Base-by-base conservation (phyloP, 2,329 filamentous ascomycete species). In the Botrytis galanthina region DNA sequence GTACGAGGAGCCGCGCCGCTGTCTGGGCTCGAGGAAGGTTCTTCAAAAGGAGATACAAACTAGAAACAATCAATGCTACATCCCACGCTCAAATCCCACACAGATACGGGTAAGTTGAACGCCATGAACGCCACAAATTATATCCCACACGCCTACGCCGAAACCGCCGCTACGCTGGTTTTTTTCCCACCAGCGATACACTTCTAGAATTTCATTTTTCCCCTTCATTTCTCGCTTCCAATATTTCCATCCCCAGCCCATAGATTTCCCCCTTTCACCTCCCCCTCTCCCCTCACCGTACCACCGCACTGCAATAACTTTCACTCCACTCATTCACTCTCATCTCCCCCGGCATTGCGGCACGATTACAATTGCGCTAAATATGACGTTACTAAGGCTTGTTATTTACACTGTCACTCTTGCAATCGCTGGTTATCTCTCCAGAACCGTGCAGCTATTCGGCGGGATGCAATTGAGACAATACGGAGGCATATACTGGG, bases 371-470 rank as follows among this genome's bases (percentile, higher is more conserved):
- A 44, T 72, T n/a, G 62, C 70, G 48, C 70, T 72, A 72, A 39
- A 68, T 60, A 72, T 72, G 70, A 68, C 70, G 70, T 72, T 72
- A 68, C 70, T 22, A 68, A 59, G 61, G 48, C 46, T 35, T 48
- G 16, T 20, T 57, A 39, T 39, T 59, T 46, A 62, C 42, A 39
- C 57, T 46, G 57, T 46, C 59, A 42, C 48, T 68, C 42, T 46
- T 64, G 39, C 66, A 54, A 51, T 57, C 51, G 48, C 48, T 10
- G 35, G 46, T 51, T 57, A 37, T 68, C 70, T 39, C 48, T 67
- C 46, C 39, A 66, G 61, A 72, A 54, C 62, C 51, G 61, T 72
- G 70, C 70, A 72, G 70, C 9, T 72, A 29, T 60, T 57, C 70
- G 67, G 62, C 48, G 70, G 70, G 35, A 59, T 67, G 16, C 37